phyloP scores from a whole-genome alignment of 2,329 filamentous ascomycete species.

The Harringtonia lauricola region DNA sequence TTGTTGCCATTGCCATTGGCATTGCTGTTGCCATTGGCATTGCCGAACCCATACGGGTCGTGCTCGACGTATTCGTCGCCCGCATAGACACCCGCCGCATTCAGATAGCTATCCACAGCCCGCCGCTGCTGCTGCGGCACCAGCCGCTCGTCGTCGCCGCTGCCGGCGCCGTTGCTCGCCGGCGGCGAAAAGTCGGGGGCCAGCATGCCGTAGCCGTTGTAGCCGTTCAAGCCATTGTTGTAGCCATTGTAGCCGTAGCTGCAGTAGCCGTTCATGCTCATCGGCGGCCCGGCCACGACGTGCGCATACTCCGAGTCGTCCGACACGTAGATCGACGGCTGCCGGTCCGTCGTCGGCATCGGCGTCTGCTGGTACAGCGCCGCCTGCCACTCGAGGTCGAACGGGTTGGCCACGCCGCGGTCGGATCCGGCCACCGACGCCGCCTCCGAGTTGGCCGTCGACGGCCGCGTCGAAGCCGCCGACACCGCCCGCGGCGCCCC shows the following conservation, averaged over 20 bases:
- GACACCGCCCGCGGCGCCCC: conserved; percentile 18
- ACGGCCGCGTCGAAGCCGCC: conserved; percentile 26
- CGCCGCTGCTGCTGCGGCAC: conserved; percentile 2
- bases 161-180: too few relatives aligned
- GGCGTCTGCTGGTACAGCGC: too few relatives aligned
- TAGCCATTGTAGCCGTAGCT: neutral
- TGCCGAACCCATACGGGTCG: conserved; percentile 9
- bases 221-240: neutral
- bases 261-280: neutral
- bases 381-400: conserved; percentile 20
- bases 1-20: neutral
- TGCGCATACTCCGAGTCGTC: conserved; percentile 20
- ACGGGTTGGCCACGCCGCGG: conserved; percentile 31
- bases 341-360: conserved; percentile 23
- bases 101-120: conserved; percentile 18
- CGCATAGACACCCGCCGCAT: conserved; percentile 14
- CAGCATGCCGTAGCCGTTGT: too few relatives aligned
- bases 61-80: conserved; percentile 16
- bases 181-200: too few relatives aligned
- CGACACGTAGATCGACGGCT: conserved; percentile 49
- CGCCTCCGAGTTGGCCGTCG: conserved; percentile 46
- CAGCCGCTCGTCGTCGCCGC: neutral
- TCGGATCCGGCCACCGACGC: conserved; percentile 12
- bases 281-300: conserved; percentile 23
- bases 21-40: neutral